These are phyloP conservation scores for Elaphomyces granulatus DNA, from an alignment of 495 filamentous ascomycete genomes.

Conservation along the genomic window DNA sequence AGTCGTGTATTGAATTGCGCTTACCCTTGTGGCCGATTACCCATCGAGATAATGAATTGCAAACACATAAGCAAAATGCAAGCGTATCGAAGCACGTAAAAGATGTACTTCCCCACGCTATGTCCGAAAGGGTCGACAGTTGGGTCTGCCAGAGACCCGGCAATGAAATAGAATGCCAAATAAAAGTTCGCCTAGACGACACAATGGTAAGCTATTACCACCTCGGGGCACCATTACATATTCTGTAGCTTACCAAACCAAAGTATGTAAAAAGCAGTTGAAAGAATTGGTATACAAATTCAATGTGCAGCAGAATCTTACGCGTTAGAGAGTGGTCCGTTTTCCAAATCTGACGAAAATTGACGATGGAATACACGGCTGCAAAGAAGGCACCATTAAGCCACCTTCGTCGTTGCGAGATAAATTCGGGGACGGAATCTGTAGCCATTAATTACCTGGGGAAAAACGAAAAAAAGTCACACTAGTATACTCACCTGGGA, in stretches of 20 bases:
- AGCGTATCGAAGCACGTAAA: conserved; percentile 69
- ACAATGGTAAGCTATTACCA: not conserved
- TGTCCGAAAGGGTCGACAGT: conserved; percentile 81
- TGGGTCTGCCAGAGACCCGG: conserved; percentile 75
- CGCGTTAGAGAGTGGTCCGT: conserved; percentile 84
- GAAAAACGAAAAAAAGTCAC: not conserved
- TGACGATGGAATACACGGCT: conserved; percentile 91
- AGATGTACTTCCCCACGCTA: conserved; percentile 69
- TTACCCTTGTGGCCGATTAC: conserved; percentile 89
- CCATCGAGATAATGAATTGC: conserved; percentile 97
- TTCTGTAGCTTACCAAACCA: conserved; percentile 48
- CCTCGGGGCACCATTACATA: no score
- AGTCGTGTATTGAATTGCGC: conserved; percentile 6
- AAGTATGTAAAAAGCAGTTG: conserved; percentile 92
- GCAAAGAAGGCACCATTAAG: conserved; percentile 99
- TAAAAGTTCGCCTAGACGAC: conserved; percentile 76
- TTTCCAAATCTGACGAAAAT: conserved; percentile 83
- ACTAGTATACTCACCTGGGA: conserved; percentile 51
- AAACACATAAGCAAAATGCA: conserved; percentile 78
- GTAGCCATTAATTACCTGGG: not conserved
- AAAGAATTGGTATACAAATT: conserved; percentile 91
- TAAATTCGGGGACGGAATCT: conserved; percentile 63
- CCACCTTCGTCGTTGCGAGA: conserved; percentile 91
- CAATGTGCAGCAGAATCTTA: conserved; percentile 86
- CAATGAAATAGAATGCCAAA: conserved; percentile 96